A percentile compares a stretch with the other conserved stretches of the same genome.
These are phyloP conservation scores for Aspergillus vadensis DNA, from an alignment of 2,329 filamentous ascomycete genomes.

Conservation along the genomic window DNA sequence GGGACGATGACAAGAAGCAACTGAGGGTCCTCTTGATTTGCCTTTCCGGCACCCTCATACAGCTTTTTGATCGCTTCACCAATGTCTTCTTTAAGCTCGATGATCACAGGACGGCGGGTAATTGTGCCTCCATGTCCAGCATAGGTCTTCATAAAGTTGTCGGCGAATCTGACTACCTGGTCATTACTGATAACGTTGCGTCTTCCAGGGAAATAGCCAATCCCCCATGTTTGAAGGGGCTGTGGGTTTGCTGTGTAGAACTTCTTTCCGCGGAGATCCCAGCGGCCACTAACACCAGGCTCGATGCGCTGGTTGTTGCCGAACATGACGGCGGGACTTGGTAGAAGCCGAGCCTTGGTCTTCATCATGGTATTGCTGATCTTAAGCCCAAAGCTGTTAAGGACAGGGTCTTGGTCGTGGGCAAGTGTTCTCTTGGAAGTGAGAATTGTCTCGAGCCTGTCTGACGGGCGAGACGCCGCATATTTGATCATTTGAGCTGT, in stretches of 20 bases:
- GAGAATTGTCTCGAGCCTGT: constrained; percentile 70
- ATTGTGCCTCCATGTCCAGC: constrained; percentile 63
- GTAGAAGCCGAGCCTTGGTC: constrained; percentile 70
- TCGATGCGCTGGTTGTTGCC: constrained; percentile 55
- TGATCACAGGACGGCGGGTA: constrained; percentile 47
- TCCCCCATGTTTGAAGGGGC: constrained; percentile 71
- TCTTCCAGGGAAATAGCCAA: constrained; percentile 66
- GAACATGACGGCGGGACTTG: constrained; percentile 71
- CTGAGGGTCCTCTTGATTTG: constrained; percentile 61
- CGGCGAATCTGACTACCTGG: constrained; percentile 56
- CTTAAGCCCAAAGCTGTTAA: constrained; percentile 72
- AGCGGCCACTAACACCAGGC: constrained; percentile 71
- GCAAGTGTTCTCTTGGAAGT: constrained; percentile 66
- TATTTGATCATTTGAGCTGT: constrained; percentile 91
- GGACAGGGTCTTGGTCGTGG: constrained; percentile 69
- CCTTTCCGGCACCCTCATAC: constrained; percentile 59
- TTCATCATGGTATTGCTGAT: constrained; percentile 66
- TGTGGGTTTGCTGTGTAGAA: constrained; percentile 68
- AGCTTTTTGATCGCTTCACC: constrained; percentile 58
- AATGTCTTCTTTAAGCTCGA: constrained; percentile 47
- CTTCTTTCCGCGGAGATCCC: constrained; percentile 82
- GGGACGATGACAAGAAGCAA: constrained; percentile 78
- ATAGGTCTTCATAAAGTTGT: constrained; percentile 64
- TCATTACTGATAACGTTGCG: constrained; percentile 49
- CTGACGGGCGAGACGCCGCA: constrained; percentile 73